These are phyloP conservation scores for Hyphodiscus sp. DNA, from an alignment of 2,329 filamentous ascomycete species.

Conservation along the genomic window DNA sequence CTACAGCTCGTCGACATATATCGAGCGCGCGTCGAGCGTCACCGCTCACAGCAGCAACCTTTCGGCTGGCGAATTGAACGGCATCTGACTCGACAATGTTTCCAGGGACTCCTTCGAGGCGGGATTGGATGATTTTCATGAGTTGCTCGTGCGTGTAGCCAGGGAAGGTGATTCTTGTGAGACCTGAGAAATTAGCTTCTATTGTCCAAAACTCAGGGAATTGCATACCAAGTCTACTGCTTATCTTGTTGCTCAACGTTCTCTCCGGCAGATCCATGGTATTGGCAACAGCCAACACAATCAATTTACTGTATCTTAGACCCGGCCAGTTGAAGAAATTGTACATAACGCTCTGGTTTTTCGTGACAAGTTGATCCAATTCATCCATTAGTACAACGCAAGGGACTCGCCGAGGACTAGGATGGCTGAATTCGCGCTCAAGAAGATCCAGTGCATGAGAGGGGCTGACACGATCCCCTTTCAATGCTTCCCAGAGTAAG, in stretches of 20 bases:
- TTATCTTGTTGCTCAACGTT: slow-evolving; percentile 97
- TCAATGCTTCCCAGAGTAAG: slow-evolving; percentile 90
- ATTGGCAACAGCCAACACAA: slow-evolving; percentile 95
- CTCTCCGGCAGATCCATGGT: slow-evolving; percentile 98
- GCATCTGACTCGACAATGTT: slow-evolving; percentile 90
- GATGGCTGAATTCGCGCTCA: slow-evolving; percentile 86
- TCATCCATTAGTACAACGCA: slow-evolving; percentile 99
- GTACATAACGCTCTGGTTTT: slow-evolving; percentile 99
- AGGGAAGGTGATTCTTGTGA: slow-evolving; percentile 93
- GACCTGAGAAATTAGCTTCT: slow-evolving; percentile 37
- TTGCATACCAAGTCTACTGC: slow-evolving; percentile 62
- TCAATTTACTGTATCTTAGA: slow-evolving; percentile 81
- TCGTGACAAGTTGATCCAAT: slow-evolving; percentile 93
- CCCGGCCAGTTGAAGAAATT: slow-evolving; percentile 99
- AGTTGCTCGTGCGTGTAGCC: slow-evolving; percentile 96
- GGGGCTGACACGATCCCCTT: slow-evolving; percentile 86
- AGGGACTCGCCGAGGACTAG: slow-evolving; percentile 82
- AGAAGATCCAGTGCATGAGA: slow-evolving; percentile 86
- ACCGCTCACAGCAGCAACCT: slow-evolving; percentile 93
- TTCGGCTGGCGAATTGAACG: slow-evolving; percentile 90
- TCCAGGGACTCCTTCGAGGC: slow-evolving; percentile 79
- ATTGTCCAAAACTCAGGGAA: background rate
- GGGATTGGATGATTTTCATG: slow-evolving; percentile 95
- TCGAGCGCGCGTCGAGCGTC: slow-evolving; percentile 89
- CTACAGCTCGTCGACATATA: slow-evolving; percentile 90